Base-by-base conservation (phyloP, 257 asterid genomes). In the Eustoma russellianum region DNA sequence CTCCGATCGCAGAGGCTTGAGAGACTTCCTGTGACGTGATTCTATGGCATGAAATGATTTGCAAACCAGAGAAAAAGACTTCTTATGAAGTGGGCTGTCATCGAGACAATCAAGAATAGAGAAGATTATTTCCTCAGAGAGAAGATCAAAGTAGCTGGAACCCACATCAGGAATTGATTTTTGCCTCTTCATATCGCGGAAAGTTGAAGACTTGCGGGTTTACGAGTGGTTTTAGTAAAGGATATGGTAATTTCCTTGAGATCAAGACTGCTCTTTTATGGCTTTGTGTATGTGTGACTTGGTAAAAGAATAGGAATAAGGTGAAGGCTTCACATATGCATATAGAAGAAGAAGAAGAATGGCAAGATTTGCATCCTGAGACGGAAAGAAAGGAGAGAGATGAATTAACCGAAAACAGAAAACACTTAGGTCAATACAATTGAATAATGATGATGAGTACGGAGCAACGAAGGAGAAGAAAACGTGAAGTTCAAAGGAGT, bases 41-140 rank as follows among this genome's bases (percentile, higher is more conserved):
- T 90, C 98, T 41, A 77, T 54, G n/a, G 67, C 53, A 48, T 78
- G 62, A 56, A 90, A 83, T 3, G 94, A 77, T 30, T 71, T 77
- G 67, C 87, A 79, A 52, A 82, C 98, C 3, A 83, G 87, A 14
- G 98, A 86, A 54, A 90, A 86, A 1, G 95, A 75, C 61, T 90
- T 90, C 46, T 47, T 80, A 50, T 86, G 96, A n/a, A 70, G 55
- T 41, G 93, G 88, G 85, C 81, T 64, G 9, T 76, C 95, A 17
- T 62, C 56, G 43, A 90, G 81, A 66, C 66, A 70, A 70, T 86
- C 95, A 7, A 90, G 87, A 60, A 90, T 64, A 6, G 65, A 17
- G 66, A 78, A 87, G 13, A 83, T 77, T 0, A 90, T 75, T 54
- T 90, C 96, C 54, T 83, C 93, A 0, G 89, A 73, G 35, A 90